Evolutionary conservation across 2,329 filamentous ascomycete genomes (phyloP).

Genomic region (Claviceps purpurea): DNA sequence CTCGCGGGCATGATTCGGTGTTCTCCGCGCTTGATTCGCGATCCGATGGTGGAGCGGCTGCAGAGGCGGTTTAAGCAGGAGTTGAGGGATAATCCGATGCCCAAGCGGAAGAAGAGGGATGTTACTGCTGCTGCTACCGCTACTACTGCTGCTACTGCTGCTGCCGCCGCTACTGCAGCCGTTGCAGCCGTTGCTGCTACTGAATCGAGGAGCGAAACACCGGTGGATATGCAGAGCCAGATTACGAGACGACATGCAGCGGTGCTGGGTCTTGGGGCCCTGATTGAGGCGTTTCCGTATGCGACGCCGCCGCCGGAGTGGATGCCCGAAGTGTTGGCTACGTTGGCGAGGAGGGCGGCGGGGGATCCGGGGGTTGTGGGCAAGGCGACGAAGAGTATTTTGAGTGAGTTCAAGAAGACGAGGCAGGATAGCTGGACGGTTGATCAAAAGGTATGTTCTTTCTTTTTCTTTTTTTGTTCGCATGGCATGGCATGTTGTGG

Average conservation of each 20-base stretch:
- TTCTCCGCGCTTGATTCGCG: conserved; percentile 68
- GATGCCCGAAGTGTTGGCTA: conserved; percentile 87
- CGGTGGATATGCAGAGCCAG: conserved; percentile 58
- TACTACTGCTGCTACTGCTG: too few species aligned
- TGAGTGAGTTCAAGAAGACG: conserved; percentile 99
- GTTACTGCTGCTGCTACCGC: too few species aligned
- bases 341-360: conserved; percentile 71
- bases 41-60: conserved; percentile 61
- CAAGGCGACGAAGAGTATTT: conserved; percentile 84
- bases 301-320: conserved; percentile 80
- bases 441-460: conserved; percentile 70
- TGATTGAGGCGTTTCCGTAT: conserved; percentile 94
- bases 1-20: conserved; percentile 96
- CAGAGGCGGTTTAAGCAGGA: conserved; percentile 67
- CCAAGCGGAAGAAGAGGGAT: conserved; percentile 42
- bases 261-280: conserved; percentile 75
- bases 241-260: conserved; percentile 78
- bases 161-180: too few species aligned
- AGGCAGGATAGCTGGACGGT: conserved; percentile 97
- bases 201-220: conserved; percentile 52
- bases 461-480: not conserved
- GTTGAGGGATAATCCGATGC: conserved; percentile 74
- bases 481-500: not conserved
- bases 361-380: conserved; percentile 85
- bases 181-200: conserved; percentile 21